These are phyloP conservation scores for Pleurotus cornucopiae DNA, from an alignment of 768 basidiomycete species.

Conservation along the genomic window DNA sequence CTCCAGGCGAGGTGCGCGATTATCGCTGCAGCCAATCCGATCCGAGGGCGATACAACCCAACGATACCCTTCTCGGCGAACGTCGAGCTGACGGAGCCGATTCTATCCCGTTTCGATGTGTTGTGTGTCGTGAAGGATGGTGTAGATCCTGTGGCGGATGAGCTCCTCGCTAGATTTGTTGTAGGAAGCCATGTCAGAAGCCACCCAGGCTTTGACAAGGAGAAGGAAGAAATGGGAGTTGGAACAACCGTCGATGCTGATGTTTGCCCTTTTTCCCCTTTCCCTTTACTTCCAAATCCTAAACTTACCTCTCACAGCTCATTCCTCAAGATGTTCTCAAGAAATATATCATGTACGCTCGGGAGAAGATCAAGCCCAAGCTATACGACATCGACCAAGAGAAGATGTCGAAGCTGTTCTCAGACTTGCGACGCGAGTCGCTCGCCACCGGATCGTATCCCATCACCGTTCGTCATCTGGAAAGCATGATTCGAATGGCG, in stretches of 20 bases:
- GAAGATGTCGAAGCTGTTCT: constrained; percentile 90
- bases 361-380: constrained; percentile 90
- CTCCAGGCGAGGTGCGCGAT: constrained; percentile 97
- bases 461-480: constrained; percentile 95
- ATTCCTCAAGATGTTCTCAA: constrained; percentile 95
- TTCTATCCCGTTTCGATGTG: constrained; percentile 96
- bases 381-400: constrained; percentile 94
- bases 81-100: constrained; percentile 97
- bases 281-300: neutral
- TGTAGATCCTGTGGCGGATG: constrained; percentile 95
- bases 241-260: constrained; percentile 85
- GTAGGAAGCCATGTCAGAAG: constrained; percentile 93
- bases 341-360: constrained; percentile 99
- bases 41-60: constrained; percentile 95
- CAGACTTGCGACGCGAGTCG: constrained; percentile 93
- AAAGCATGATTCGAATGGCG: constrained; percentile 99
- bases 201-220: constrained; percentile 88
- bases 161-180: constrained; percentile 95
- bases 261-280: constrained; percentile 42
- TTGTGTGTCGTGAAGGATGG: constrained; percentile 97
- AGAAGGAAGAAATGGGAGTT: constrained; percentile 91
- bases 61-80: constrained; percentile 98
- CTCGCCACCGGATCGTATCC: constrained; percentile 98
- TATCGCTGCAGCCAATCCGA: constrained; percentile 96
- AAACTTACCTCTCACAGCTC: constrained; percentile 45